phyloP scores from a whole-genome alignment of 441 rosid genomes.

The Brassica hybrid region DNA sequence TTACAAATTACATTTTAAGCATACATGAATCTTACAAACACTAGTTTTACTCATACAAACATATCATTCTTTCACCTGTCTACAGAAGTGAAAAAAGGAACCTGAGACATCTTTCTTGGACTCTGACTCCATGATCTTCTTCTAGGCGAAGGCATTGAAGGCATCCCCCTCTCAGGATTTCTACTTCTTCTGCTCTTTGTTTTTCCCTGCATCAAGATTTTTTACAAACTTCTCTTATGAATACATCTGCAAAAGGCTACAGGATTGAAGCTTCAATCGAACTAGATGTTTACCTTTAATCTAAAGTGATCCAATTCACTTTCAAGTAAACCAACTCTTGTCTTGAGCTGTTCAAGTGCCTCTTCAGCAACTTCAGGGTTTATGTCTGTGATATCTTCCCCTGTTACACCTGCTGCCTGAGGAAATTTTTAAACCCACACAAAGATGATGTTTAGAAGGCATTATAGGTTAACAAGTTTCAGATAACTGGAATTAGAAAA shows the following conservation, averaged over 20 bases:
- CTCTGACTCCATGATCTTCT: slow-evolving; percentile 55
- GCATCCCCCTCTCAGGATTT: slow-evolving; percentile 54
- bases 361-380: slow-evolving; percentile 77
- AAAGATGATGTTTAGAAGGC: slow-evolving; percentile 1
- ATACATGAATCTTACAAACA: slow-evolving; percentile 26
- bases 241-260: slow-evolving; percentile 4
- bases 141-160: slow-evolving; percentile 56
- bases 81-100: slow-evolving; percentile 67
- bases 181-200: slow-evolving; percentile 60
- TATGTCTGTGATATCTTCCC: slow-evolving; percentile 55
- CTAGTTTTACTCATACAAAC: background rate
- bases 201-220: slow-evolving; percentile 56
- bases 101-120: slow-evolving; percentile 63
- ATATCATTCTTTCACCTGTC: slow-evolving; percentile 52
- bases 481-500: background rate
- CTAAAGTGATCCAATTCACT: slow-evolving; percentile 72
- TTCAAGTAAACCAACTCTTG: slow-evolving; percentile 62
- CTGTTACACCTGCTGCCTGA: slow-evolving; percentile 41
- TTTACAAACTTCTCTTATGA: background rate
- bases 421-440: slow-evolving; percentile 9
- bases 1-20: slow-evolving; percentile 8
- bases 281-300: slow-evolving; percentile 54
- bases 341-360: slow-evolving; percentile 73
- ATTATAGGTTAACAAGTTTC: slow-evolving; percentile 15
- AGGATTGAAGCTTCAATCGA: background rate